Evolutionary conservation across 2,329 filamentous ascomycete species (phyloP), one percentile per base, ranked within the genome.

Genomic region (Stagonosporopsis chrysanthemi): DNA sequence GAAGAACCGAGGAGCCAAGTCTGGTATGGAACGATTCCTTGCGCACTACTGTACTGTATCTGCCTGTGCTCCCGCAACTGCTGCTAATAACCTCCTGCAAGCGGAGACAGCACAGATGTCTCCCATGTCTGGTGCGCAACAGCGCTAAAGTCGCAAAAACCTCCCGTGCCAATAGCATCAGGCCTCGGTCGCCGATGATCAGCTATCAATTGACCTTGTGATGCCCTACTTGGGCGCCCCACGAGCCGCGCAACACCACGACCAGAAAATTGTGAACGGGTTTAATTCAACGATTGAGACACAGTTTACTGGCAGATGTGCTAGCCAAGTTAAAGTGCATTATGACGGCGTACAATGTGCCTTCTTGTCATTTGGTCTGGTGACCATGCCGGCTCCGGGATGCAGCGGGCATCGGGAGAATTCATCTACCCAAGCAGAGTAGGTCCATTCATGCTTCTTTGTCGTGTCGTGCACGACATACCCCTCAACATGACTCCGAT

Each of bases 161-260:
- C 19, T 50, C 39, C 67, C 61, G 62, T 59, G 51, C 66, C 61
- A 70, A 71, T 69, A 49, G 62, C 65, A 54, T 64, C 65, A 68
- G 59, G 66, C 67, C 66, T 7, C 63, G 58, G 65, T 71, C 66
- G 68, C 58, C 69, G 69, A 72, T 55, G 53, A 49, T 39, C 58
- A 43, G 22, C 52, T 51, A 42, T 47, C 54, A 66, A 58, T 59
- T 52, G 26, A 28, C 55, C 61, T 61, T 39, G 48, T 47, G 49
- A 62, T 29, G 50, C 43, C 48, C 35, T 43, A 38, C 33, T 42
- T 6, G 19, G 19, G 39, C 41, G 14, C 9, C 46, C 44, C 6
- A 39, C 45, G 54, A 62, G 46, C 50, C 55, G 42, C 52, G 53
- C 44, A 26, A 45, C 45, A 40, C 19, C 23, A 52, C 41, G 31